Evolutionary conservation across 495 filamentous ascomycete genomes (phyloP), one percentile per base, ranked within the genome.

Genomic region (Annulohypoxylon bovei): DNA sequence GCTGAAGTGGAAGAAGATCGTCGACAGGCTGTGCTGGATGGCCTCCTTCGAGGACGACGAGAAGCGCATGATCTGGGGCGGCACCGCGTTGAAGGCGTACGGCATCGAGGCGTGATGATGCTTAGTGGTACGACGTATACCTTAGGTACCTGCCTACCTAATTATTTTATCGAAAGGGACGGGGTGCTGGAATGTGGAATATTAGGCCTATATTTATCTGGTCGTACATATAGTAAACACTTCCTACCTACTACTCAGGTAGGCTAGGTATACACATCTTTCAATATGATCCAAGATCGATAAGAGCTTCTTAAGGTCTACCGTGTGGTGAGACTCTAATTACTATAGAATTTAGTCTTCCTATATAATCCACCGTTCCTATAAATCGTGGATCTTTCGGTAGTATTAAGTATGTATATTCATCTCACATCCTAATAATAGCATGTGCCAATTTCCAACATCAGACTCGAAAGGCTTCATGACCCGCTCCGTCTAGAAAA

Each of bases 31-130:
- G 27, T 85, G 92, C 75, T 82, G 86, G 46, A 79, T 84, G 76
- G 84, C 84, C 6, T 81, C 81, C 16, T 75, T 94, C 61, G 82
- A 74, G 0, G 80, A 87, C 6, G 83, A 85, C 9, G 86, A 92
- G 62, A 86, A 84, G 77, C 81, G 81, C 59, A 82, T 80, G 72
- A 77, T 97, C 28, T 96, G 92, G 91, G 84, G 86, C 35, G 83
- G 83, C 46, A 91, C 90, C 30, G 92, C 92, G 12, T 76, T 85
- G 39, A 82, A 82, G 70, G 90, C 89, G 20, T 94, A 94, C 75
- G 82, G 84, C 3, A 80, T 92, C 50, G 81, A 79, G 52, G 44
- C 59, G 30, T 71, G 52, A 75, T 32, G 28, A 33, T n/a, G 16
- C 20, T 20, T 5, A 18, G 30, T 18, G 37, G 22, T 23, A 46